Base-by-base conservation (phyloP, 352 stramenopile genomes). In the Phytopythium mirpurense region DNA sequence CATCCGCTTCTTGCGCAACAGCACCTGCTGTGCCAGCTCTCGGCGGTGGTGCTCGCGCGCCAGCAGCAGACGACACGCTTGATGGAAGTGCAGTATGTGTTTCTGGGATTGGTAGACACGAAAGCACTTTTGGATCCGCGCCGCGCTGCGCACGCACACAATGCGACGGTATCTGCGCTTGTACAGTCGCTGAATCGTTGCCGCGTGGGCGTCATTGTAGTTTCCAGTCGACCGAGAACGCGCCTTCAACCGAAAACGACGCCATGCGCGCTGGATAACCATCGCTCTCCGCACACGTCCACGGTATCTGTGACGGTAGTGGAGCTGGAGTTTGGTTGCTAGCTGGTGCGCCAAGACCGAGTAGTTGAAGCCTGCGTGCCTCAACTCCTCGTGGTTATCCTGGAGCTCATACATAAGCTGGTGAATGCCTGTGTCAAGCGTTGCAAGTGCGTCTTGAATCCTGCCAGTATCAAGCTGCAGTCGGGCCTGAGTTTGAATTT, bases 351-450 rank as follows among this genome's bases (percentile, higher is more conserved):
- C 75, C 27, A 66, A 29, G 0, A 35, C 36, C 14, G 75, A 82
- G 49, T 73, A 86, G 37, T 78, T 66, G 18, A 86, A 84, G 8
- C 70, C 59, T 5, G 12, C n/a, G n/a, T 16, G 8, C 36, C 48
- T 19, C 42, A 77, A 34, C 36, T 59, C 43, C 43, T 73, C 49
- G 35, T 72, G 59, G 36, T 72, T 69, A 27, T 71, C 62, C 12
- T 72, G 68, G 52, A 73, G 57, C 21, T 78, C 52, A 42, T 62
- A 59, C 5, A 84, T 61, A 21, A 81, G 56, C 51, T 72, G 62
- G 11, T 64, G 62, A 51, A 87, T 83, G 3, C 72, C 73, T 31
- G 56, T 34, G 50, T 87, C 60, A 15, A 87, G 67, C 27, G 65
- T 76, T 12, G 47, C 58, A 10, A 86, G 51, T 7, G 76, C 72